Base-by-base conservation (phyloP, 768 basidiomycete genomes). In the Dentipellis sp. region DNA sequence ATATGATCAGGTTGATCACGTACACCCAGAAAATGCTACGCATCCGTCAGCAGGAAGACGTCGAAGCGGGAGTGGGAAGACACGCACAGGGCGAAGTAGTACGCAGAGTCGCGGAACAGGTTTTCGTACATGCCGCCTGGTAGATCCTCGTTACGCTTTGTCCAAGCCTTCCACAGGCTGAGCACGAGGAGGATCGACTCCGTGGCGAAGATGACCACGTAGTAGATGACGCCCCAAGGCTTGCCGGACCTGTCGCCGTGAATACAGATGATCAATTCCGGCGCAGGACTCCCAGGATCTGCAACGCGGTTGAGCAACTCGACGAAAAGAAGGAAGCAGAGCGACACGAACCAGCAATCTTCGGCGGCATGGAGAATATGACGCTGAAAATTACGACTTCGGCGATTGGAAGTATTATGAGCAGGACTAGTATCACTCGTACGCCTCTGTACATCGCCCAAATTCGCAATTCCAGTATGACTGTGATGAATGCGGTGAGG, bases 141-240 rank as follows among this genome's bases (percentile, higher is more conserved):
- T 11, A 57, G 60, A 16, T 61, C 62, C 1, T 58, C 29, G 10
- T 49, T 53, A 14, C 64, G 42, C 12, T 7, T 1, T 7, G 4
- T n/a, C 42, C 42, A 45, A 45, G 42, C 42, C 6, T 45, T 45
- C 62, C 38, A 64, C 36, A 71, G 51, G 11, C 68, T 65, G 22
- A 70, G 56, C n/a, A 34, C 49, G 2, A 73, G 61, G 16, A 72
- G 60, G 16, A 66, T 66, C 16, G 62, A 58, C 48, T 73, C 71
- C 36, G 68, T 64, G 52, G 59, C 21, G 12, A 71, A 57, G 40
- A 65, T 61, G 4, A 64, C 57, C 3, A 62, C 62, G 68, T 68
- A 71, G 52, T 67, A 69, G 54, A 66, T 72, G n/a, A 67, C 64
- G 34, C 67, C 61, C 70, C 70, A 72, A 48, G 69, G 71, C 4